Conservation (phyloP, 208 protist species). For the Acanthamoeba healyi region DNA sequence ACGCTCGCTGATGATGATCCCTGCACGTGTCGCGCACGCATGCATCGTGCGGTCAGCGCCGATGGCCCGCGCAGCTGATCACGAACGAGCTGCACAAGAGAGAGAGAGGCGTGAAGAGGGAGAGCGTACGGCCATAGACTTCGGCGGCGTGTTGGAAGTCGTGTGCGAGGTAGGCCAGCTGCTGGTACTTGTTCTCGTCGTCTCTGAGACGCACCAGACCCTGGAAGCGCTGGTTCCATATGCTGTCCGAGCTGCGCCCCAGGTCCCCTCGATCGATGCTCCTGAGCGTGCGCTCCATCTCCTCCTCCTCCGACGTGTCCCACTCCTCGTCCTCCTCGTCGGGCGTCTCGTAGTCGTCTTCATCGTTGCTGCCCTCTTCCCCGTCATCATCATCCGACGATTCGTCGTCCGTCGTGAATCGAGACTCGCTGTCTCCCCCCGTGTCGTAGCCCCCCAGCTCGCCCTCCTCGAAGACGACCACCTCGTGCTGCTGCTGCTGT, state of each 20-base stretch:
- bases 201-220: neutral
- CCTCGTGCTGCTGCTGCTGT: too few relatives aligned
- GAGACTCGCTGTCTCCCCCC: neutral
- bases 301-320: neutral
- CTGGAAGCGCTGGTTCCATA: conserved; percentile 43
- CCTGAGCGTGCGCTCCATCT: neutral
- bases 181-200: conserved; percentile 36
- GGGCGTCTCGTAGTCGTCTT: neutral
- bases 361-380: too few relatives aligned
- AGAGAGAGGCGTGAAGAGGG: too few relatives aligned
- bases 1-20: conserved; percentile 82
- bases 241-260: neutral
- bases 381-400: neutral
- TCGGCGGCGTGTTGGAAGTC: conserved; percentile 81
- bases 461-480: neutral
- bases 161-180: conserved; percentile 69
- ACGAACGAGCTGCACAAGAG: too few relatives aligned
- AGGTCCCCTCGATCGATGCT: neutral
- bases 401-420: neutral
- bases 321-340: neutral
- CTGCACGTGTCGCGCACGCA: too few relatives aligned
- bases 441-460: neutral
- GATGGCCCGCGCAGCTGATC: too few relatives aligned
- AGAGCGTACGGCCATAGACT: conserved; percentile 74
- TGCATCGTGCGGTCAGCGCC: too few relatives aligned